Base-by-base conservation (phyloP, 2,329 filamentous ascomycete genomes). In the Chaetomiaceae sp. region DNA sequence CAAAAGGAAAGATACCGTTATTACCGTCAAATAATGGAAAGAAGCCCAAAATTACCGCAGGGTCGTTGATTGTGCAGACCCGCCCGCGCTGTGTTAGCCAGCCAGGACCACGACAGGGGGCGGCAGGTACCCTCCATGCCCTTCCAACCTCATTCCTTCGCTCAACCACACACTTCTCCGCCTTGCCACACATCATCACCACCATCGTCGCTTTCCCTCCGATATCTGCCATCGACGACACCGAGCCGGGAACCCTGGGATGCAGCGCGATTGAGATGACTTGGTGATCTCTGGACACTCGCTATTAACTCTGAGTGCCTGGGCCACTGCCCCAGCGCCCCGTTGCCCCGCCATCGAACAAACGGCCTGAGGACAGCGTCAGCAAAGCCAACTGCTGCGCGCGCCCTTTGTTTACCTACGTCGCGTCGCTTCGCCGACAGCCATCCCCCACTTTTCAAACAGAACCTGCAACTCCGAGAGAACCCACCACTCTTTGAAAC, bases 341-440 rank as follows among this genome's bases (percentile, higher is more conserved):
- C 29, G 53, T 59, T 58, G 59, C 59, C 59, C 59, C 55, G 59
- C 57, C 54, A 43, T 37, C 36, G n/a, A 36, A 20, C 48, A 29
- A 45, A 27, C 23, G 13, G 36, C 38, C 41, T 18, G 41, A 6
- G 38, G 36, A 33, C 29, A 37, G 41, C 46, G 30, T 30, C 30
- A 50, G 38, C 20, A 16, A 55, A 52, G 48, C 51, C 43, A 37
- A 40, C 32, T 4, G 21, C 5, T 33, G 40, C 32, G 37, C 49
- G 27, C 34, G n/a, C 25, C 29, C 30, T 32, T 21, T 30, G 9
- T 30, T 29, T 29, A 44, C 13, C 27, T 16, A 5, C 25, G 38
- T 48, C 44, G 51, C 44, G 21, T 48, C 43, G 43, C 37, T 38
- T 5, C 21, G 9, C 36, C 49, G 27, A 45, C 20, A 37, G 5